Evolutionary conservation across 352 stramenopile genomes (phyloP), one percentile per base, ranked within the genome.

Genomic region (Globisporangium paddicum): DNA sequence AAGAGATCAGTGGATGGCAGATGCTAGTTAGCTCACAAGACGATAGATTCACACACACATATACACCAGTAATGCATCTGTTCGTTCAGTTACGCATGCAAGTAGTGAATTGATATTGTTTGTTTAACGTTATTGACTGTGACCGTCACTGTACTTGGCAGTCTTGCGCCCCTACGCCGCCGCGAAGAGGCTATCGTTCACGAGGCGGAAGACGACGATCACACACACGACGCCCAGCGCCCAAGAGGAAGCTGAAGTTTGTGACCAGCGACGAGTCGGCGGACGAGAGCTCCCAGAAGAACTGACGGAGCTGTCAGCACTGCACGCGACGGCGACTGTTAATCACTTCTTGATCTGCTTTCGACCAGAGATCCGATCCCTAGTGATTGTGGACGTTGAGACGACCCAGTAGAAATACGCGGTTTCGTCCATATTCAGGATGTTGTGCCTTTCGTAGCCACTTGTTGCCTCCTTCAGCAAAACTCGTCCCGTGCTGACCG

Each of bases 161-260:
- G 28, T 63, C 64, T 70, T 80, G 32, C 45, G 60, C 19, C 49
- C 41, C 38, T 8, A n/a, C 21, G 8, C 46, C 19, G 23, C 46
- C 19, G 23, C 47, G 8, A 63, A 42, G 21, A 71, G 26, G 14
- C 72, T 64, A 6, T 77, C 68, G 63, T 62, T 87, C 16, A 70
- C 71, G 48, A 86, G 68, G 28, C 80, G 78, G 62, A 86, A 87
- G 35, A 90, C 76, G 52, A 77, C 79, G 42, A 86, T 68, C 8
- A 78, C 77, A 13, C 67, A 75, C 41, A 86, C 64, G 26, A 78
- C 62, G 1, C 75, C 77, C 18, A 81, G 51, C 35, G 13, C 82
- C 82, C 16, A 85, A 30, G 38, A 67, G 67, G 32, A 66, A 59
- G 11, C 72, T 68, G 40, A 78, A 55, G 16, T 44, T 66, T 50